Conservation (phyloP, 2,329 filamentous ascomycete genomes). For the Sporothrix euskadiensis region DNA sequence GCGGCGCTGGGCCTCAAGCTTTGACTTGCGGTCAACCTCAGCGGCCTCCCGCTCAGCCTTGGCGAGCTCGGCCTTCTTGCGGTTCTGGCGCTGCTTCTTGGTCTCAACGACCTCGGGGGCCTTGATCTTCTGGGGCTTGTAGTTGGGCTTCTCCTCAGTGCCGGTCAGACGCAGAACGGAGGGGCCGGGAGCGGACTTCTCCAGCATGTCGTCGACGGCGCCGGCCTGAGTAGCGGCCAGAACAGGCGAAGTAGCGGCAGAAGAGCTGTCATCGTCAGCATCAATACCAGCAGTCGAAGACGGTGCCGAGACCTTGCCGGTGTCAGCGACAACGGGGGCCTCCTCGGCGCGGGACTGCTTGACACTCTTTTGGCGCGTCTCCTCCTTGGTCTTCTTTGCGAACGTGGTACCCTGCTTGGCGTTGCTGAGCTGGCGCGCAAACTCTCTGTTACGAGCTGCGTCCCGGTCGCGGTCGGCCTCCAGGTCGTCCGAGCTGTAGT, state of each 20-base stretch:
- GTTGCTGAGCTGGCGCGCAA: slow-evolving; percentile 71
- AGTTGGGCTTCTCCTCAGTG: slow-evolving; percentile 53
- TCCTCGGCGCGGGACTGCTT: slow-evolving; percentile 67
- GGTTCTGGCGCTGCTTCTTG: slow-evolving; percentile 95
- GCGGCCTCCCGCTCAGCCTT: slow-evolving; percentile 74
- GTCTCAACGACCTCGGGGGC: slow-evolving; percentile 68
- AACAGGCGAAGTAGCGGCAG: slow-evolving; percentile 66
- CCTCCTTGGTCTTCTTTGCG: slow-evolving; percentile 54
- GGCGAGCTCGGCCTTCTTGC: slow-evolving; percentile 79
- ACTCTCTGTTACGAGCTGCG: slow-evolving; percentile 60
- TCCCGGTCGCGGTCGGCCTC: slow-evolving; percentile 41
- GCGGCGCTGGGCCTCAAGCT: slow-evolving; percentile 81
- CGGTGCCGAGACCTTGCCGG: slow-evolving; percentile 53
- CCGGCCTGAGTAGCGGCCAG: slow-evolving; percentile 57
- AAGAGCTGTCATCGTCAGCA: slow-evolving; percentile 78
- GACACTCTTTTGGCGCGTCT: slow-evolving; percentile 67
- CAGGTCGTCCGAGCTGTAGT: slow-evolving; percentile 53
- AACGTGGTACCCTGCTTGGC: slow-evolving; percentile 69
- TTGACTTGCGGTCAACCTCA: slow-evolving; percentile 73
- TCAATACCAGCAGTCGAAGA: slow-evolving; percentile 74
- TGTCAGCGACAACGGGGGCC: slow-evolving; percentile 38
- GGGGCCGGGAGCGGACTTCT: slow-evolving; percentile 66
- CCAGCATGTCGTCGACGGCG: slow-evolving; percentile 90
- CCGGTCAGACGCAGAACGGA: slow-evolving; percentile 78
- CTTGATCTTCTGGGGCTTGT: slow-evolving; percentile 63